Evolutionary conservation across 1,284 basidiomycete species (phyloP).

Genomic region (Heterobasidion irregulare): DNA sequence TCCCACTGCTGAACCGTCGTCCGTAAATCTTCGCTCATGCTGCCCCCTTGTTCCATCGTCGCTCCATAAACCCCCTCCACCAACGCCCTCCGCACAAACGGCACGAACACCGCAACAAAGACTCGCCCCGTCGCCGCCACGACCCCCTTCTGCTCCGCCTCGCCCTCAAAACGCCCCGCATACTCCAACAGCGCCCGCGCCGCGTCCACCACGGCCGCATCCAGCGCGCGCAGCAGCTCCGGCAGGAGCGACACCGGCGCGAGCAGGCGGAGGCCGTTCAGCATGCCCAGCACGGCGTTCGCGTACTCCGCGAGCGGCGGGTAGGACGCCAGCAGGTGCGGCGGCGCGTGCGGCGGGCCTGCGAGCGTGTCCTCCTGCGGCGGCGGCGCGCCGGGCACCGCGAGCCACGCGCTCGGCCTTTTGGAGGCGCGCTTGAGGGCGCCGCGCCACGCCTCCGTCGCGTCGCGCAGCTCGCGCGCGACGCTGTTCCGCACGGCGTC

Average conservation of each 20-base stretch:
- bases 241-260: conserved; percentile 55
- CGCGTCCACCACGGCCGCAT: conserved; percentile 38
- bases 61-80: conserved; percentile 66
- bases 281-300: conserved; percentile 66
- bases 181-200: conserved; percentile 25
- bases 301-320: conserved; percentile 71
- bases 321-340: conserved; percentile 62
- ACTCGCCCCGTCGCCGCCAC: conserved; percentile 20
- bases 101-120: conserved; percentile 53
- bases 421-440: conserved; percentile 2
- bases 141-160: conserved; percentile 22
- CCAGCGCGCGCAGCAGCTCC: conserved; percentile 39
- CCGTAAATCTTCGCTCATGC: conserved; percentile 11
- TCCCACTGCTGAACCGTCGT: conserved; percentile 19
- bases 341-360: conserved; percentile 46
- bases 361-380: conserved; percentile 13
- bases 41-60: conserved; percentile 3
- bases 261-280: conserved; percentile 79
- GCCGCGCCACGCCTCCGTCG: conserved; percentile 7
- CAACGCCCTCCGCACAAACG: conserved; percentile 61
- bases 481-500: conserved; percentile 42
- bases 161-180: conserved; percentile 13
- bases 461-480: conserved; percentile 30
- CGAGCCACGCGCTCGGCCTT: conserved; percentile 6
- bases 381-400: conserved; percentile 12